Evolutionary conservation across 2,329 filamentous ascomycete genomes (phyloP).

Genomic region (Paraphoma sp.): DNA sequence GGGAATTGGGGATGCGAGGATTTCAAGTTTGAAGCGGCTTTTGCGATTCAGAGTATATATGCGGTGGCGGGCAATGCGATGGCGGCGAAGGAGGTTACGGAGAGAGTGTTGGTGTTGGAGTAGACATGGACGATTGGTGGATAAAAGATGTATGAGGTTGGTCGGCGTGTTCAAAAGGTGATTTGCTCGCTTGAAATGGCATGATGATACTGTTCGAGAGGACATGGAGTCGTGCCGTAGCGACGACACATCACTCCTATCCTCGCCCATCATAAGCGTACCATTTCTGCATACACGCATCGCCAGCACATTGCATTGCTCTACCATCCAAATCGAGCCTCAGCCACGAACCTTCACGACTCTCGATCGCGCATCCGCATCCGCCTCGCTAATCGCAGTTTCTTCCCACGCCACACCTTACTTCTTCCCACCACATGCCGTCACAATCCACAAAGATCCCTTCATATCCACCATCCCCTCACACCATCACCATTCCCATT

Average conservation of each 20-base stretch:
- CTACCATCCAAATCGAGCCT: not conserved
- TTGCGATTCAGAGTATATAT: constrained; percentile 73
- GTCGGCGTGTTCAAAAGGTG: no score
- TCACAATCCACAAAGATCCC: not conserved
- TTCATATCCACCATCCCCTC: not conserved
- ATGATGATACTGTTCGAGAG: no score
- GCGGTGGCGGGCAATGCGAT: constrained; percentile 67
- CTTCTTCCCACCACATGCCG: not conserved
- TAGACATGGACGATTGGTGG: constrained; percentile 7
- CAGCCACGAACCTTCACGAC: not conserved
- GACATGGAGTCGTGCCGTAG: no score
- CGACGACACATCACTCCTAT: no score
- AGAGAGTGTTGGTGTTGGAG: constrained; percentile 59
- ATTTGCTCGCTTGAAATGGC: no score
- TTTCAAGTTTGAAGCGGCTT: constrained; percentile 74
- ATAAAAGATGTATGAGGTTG: no score
- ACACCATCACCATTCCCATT: no score
- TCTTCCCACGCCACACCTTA: not conserved
- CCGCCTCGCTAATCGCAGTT: not conserved
- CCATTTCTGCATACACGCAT: not conserved
- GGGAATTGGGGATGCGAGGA: constrained; percentile 59
- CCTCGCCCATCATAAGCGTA: not conserved
- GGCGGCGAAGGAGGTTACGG: constrained; percentile 66
- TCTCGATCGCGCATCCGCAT: not conserved
- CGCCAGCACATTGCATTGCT: not conserved